phyloP scores from a whole-genome alignment of 1,284 basidiomycete species.

The Malassezia brasiliensis region DNA sequence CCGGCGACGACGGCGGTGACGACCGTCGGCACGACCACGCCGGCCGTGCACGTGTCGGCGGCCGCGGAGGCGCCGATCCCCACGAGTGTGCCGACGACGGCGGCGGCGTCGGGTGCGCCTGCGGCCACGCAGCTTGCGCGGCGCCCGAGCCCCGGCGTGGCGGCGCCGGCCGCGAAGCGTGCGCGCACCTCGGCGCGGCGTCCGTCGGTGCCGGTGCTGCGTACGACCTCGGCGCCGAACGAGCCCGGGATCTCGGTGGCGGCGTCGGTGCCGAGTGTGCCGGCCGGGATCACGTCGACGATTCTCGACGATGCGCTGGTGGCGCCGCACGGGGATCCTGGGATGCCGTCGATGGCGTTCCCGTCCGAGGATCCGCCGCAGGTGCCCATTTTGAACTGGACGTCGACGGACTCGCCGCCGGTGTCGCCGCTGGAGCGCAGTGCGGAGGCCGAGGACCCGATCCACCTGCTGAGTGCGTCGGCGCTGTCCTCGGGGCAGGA shows the following conservation, averaged over 20 bases:
- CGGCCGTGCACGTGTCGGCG: not conserved
- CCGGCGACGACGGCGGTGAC: not conserved
- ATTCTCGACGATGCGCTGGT: too few species aligned
- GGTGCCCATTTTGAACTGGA: not conserved
- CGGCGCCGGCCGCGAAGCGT: not conserved
- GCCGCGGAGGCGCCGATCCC: too few species aligned
- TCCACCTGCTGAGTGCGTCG: constrained; percentile 30
- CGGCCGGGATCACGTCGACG: not conserved
- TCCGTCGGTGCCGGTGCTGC: not conserved
- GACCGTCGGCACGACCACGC: not conserved
- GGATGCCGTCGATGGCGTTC: not conserved
- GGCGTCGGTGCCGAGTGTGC: not conserved
- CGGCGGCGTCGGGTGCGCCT: too few species aligned
- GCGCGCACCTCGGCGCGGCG: not conserved
- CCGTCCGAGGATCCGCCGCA: not conserved
- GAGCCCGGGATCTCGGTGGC: constrained; percentile 1
- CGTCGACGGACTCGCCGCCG: constrained; percentile 15
- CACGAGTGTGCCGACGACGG: too few species aligned
- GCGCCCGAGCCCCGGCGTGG: not conserved
- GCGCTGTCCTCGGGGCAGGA: constrained; percentile 28
- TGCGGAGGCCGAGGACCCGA: constrained; percentile 29
- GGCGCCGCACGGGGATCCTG: not conserved
- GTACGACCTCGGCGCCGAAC: not conserved
- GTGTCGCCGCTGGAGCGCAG: constrained; percentile 19
- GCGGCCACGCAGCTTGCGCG: too few species aligned